Percentiles rank a stretch among this genome's conserved stretches.
Evolutionary conservation across 2,329 filamentous ascomycete species (phyloP).

Genomic region (Ophiocordyceps polyrhachis-furcata): DNA sequence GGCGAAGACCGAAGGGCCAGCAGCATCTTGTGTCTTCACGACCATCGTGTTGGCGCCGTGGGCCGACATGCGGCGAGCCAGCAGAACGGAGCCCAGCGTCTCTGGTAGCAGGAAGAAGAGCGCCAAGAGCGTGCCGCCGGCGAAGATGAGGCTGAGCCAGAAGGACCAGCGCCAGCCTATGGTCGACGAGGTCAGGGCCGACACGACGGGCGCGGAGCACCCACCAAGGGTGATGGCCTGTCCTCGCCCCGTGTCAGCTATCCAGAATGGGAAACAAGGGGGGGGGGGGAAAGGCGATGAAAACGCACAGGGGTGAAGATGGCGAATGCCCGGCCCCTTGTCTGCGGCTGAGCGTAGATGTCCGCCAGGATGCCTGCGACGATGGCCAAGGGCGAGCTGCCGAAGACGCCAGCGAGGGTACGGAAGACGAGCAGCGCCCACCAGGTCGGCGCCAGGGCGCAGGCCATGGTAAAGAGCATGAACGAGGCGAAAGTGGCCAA

Average conservation of each 20-base stretch:
- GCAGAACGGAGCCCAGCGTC: constrained; percentile 39
- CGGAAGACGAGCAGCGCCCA: constrained; percentile 34
- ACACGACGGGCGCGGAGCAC: constrained; percentile 45
- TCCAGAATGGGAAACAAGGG: not conserved
- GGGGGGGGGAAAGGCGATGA: not conserved
- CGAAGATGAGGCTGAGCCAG: constrained; percentile 52
- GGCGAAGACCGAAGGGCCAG: constrained; percentile 42
- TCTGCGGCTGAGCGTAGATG: constrained; percentile 30
- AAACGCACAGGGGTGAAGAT: constrained; percentile 39
- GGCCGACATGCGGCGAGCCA: constrained; percentile 23
- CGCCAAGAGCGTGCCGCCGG: constrained; percentile 39
- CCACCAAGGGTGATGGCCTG: constrained; percentile 46
- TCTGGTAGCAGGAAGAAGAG: constrained; percentile 43
- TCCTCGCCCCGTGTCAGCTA: not conserved
- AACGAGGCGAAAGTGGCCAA: constrained; percentile 25
- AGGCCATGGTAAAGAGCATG: constrained; percentile 29
- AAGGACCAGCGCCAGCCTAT: constrained; percentile 54
- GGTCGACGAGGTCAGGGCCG: constrained; percentile 37
- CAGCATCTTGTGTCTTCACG: constrained; percentile 25
- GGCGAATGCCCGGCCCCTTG: constrained; percentile 40
- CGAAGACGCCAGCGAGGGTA: constrained; percentile 29
- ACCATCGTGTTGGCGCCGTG: too few species aligned
- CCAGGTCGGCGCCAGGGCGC: constrained; percentile 31
- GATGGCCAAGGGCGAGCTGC: constrained; percentile 37
- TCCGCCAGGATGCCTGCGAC: constrained; percentile 45